Evolutionary conservation across 805 yeast genomes (phyloP).

Genomic region (Ogataea thermomethanolica): DNA sequence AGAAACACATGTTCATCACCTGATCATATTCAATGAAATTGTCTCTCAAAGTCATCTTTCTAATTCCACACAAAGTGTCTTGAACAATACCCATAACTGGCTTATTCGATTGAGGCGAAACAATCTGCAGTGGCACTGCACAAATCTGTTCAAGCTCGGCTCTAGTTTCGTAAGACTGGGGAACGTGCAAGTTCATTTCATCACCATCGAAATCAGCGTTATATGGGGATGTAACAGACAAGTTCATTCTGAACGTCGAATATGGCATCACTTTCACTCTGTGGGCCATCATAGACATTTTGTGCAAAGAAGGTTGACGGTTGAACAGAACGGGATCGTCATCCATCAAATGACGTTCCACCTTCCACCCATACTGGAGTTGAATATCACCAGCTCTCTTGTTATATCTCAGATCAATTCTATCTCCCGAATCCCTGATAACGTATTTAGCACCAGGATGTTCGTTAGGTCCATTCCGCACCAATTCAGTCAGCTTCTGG

Average conservation of each 20-base stretch:
- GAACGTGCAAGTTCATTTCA: constrained; percentile 99
- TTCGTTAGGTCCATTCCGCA: constrained; percentile 97
- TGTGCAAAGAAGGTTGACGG: constrained; percentile 98
- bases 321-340: constrained; percentile 96
- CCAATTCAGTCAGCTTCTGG: constrained; percentile 86
- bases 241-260: constrained; percentile 92
- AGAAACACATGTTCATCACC: constrained; percentile 92
- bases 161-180: constrained; percentile 96
- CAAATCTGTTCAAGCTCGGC: constrained; percentile 94
- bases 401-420: constrained; percentile 95
- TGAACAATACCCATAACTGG: constrained; percentile 99
- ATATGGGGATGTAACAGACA: constrained; percentile 98
- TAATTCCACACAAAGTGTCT: constrained; percentile 95
- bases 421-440: constrained; percentile 97
- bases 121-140: constrained; percentile 97
- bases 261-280: constrained; percentile 98
- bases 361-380: constrained; percentile 98
- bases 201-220: constrained; percentile 99
- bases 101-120: constrained; percentile 96
- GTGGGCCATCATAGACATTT: constrained; percentile 99
- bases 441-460: constrained; percentile 99
- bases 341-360: constrained; percentile 97
- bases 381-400: constrained; percentile 98
- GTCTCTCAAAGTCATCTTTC: constrained; percentile 93
- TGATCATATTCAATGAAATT: constrained; percentile 84